These are phyloP conservation scores for Warburgia ugandensis DNA, from an alignment of 164 flowering plant genomes.

Conservation along the genomic window DNA sequence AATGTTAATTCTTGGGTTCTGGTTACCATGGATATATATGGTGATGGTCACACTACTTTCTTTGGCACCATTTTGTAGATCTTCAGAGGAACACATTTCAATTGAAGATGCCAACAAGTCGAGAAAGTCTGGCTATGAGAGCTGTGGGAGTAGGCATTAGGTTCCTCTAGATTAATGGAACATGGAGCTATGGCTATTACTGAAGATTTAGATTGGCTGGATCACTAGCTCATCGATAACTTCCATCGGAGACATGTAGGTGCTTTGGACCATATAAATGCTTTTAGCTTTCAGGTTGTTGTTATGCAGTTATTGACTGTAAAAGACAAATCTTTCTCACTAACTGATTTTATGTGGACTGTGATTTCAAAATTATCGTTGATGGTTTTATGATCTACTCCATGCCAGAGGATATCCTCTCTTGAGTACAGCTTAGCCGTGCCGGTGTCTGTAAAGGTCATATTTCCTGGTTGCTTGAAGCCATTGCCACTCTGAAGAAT, in stretches of 20 bases:
- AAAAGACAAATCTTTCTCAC: no score
- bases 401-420: no score
- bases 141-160: slow-evolving; percentile 44
- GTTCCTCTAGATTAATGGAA: slow-evolving; percentile 8
- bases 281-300: slow-evolving; percentile 28
- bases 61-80: slow-evolving; percentile 24
- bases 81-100: slow-evolving; percentile 33
- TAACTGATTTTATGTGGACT: no score
- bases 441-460: no score
- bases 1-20: not conserved
- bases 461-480: no score
- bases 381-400: no score
- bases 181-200: slow-evolving; percentile 1
- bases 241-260: slow-evolving; percentile 36
- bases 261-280: slow-evolving; percentile 34
- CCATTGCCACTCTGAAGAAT: no score
- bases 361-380: no score
- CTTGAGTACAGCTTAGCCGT: no score
- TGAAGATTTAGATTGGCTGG: slow-evolving; percentile 18
- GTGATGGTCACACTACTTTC: not conserved
- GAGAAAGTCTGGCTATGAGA: slow-evolving; percentile 35
- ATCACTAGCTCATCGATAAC: slow-evolving; percentile 24
- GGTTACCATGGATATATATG: no score
- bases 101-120: slow-evolving; percentile 45
- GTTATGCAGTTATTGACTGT: no score